These are phyloP conservation scores for Penicillium ucsense DNA, from an alignment of 495 filamentous ascomycete genomes.

Conservation along the genomic window DNA sequence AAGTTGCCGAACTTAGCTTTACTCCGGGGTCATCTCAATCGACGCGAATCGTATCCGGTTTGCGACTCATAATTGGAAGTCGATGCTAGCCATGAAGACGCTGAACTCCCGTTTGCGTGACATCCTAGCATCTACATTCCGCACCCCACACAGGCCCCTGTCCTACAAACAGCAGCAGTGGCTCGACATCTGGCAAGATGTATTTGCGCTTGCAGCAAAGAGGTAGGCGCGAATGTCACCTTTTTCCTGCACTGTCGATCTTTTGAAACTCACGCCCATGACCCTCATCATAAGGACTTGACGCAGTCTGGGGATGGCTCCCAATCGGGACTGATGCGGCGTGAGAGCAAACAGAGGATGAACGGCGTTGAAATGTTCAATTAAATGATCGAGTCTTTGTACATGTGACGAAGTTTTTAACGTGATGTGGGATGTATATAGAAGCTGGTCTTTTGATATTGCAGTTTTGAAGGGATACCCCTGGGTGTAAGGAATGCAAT, in stretches of 20 bases:
- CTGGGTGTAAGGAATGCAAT: no score
- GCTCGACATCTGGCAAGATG: slow-evolving; percentile 57
- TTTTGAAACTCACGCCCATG: background rate
- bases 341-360: no score
- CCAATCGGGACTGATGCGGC: background rate
- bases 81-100: slow-evolving; percentile 72
- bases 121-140: slow-evolving; percentile 60
- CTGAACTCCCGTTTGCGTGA: slow-evolving; percentile 60
- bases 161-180: slow-evolving; percentile 61
- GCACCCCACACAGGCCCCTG: slow-evolving; percentile 56
- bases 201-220: slow-evolving; percentile 28
- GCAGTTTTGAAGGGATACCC: no score
- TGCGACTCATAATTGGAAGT: slow-evolving; percentile 79
- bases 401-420: no score
- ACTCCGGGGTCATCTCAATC: slow-evolving; percentile 73
- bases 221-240: background rate
- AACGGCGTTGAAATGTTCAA: no score
- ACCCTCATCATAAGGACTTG: no score
- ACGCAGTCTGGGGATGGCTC: background rate
- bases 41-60: slow-evolving; percentile 87
- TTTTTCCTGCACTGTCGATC: background rate
- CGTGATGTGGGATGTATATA: no score
- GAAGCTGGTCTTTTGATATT: no score
- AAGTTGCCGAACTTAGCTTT: slow-evolving; percentile 15
- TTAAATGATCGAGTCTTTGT: no score